Evolutionary conservation across 1,284 basidiomycete species (phyloP).

Genomic region (Marasmius fiardii): DNA sequence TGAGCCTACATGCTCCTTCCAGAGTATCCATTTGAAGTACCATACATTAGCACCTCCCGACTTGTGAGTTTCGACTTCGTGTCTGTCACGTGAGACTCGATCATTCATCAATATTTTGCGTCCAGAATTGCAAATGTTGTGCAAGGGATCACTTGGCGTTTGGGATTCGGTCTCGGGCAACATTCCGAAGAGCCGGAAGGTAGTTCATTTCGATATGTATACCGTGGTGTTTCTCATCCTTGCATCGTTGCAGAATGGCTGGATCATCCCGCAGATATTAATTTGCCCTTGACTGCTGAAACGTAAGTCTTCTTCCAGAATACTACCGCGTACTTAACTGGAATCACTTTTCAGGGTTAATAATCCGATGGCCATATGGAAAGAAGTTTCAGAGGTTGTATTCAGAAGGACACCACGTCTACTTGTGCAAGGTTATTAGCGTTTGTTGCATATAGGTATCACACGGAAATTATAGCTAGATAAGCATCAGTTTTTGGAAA

Average conservation of each 20-base stretch:
- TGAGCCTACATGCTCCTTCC: neutral
- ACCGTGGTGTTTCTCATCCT: neutral
- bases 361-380: slow-evolving; percentile 49
- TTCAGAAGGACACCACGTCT: slow-evolving; percentile 3
- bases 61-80: slow-evolving; percentile 37
- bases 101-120: slow-evolving; percentile 1
- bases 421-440: no score
- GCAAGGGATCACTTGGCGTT: slow-evolving; percentile 59
- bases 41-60: slow-evolving; percentile 58
- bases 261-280: slow-evolving; percentile 49
- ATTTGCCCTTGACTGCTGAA: slow-evolving; percentile 44
- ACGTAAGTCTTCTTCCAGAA: slow-evolving; percentile 32
- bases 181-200: slow-evolving; percentile 51
- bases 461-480: no score
- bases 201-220: slow-evolving; percentile 18
- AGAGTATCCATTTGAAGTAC: slow-evolving; percentile 52
- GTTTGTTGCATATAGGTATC: no score
- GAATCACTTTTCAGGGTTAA: slow-evolving; percentile 31
- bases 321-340: neutral
- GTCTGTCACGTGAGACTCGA: no score
- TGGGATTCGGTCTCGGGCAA: slow-evolving; percentile 52
- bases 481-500: neutral
- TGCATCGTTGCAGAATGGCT: slow-evolving; percentile 48
- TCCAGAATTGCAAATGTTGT: slow-evolving; percentile 46
- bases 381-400: slow-evolving; percentile 29